Percentiles rank a stretch among this genome's conserved stretches.
phyloP scores from a whole-genome alignment of 2,329 filamentous ascomycete species.

The Coniochaeta sp. region DNA sequence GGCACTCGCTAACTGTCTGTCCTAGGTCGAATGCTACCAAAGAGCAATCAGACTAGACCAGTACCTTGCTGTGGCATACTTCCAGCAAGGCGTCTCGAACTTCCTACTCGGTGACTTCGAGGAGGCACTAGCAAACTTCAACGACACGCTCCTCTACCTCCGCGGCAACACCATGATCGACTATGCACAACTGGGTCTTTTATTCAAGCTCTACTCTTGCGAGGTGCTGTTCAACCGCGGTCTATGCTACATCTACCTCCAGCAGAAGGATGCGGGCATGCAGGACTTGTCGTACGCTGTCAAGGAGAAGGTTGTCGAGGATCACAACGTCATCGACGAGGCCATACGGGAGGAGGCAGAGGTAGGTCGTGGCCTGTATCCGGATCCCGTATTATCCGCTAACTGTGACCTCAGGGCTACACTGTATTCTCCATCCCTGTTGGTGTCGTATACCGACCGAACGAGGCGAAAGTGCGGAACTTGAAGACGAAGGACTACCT shows the following conservation, averaged over 20 bases:
- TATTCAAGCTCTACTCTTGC: conserved; percentile 96
- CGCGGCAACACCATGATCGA: conserved; percentile 96
- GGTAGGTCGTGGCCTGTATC: conserved; percentile 40
- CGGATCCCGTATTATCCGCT: neutral
- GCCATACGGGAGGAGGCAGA: conserved; percentile 90
- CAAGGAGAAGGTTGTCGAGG: conserved; percentile 92
- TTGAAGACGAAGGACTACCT: conserved; percentile 97
- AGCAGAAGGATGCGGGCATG: conserved; percentile 84
- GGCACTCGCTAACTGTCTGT: neutral
- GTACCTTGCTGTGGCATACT: conserved; percentile 95
- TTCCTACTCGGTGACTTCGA: conserved; percentile 96
- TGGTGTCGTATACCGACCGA: conserved; percentile 89
- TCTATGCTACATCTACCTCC: conserved; percentile 93
- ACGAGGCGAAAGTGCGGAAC: conserved; percentile 97
- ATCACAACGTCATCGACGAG: conserved; percentile 97
- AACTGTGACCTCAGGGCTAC: conserved; percentile 59
- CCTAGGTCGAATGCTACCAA: conserved; percentile 88
- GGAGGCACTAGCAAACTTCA: conserved; percentile 96
- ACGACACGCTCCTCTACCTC: conserved; percentile 91
- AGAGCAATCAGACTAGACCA: conserved; percentile 83
- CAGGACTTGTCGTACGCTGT: conserved; percentile 85
- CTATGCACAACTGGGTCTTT: conserved; percentile 89
- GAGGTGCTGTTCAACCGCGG: conserved; percentile 97
- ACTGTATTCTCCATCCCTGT: conserved; percentile 98
- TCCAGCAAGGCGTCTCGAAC: conserved; percentile 97